These are phyloP conservation scores for Diaporthe capsici DNA, from an alignment of 2,329 filamentous ascomycete genomes.

Conservation along the genomic window DNA sequence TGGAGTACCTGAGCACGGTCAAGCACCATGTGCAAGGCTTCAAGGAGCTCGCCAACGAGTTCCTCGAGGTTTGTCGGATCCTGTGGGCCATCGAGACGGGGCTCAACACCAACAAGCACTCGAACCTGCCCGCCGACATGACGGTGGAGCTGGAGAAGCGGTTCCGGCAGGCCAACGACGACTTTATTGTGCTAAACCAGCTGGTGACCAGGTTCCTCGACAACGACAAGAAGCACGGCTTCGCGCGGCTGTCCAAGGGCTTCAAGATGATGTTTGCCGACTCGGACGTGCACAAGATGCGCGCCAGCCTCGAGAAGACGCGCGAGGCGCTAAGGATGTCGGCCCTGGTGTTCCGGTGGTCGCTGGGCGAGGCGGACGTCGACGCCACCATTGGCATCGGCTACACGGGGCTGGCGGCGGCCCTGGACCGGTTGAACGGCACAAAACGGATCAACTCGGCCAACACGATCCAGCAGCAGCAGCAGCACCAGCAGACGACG, in stretches of 20 bases:
- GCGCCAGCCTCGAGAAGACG: constrained; percentile 68
- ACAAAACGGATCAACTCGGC: constrained; percentile 41
- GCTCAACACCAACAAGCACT: constrained; percentile 63
- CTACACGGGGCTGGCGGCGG: constrained; percentile 76
- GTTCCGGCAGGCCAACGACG: constrained; percentile 71
- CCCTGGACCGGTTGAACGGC: constrained; percentile 65
- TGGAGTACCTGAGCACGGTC: constrained; percentile 73
- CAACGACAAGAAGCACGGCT: constrained; percentile 72
- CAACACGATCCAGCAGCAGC: constrained; percentile 39
- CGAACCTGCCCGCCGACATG: constrained; percentile 72
- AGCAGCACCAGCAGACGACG: no score
- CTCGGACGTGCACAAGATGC: constrained; percentile 73
- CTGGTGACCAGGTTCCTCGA: constrained; percentile 73
- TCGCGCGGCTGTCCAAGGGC: constrained; percentile 72
- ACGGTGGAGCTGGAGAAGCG: constrained; percentile 75
- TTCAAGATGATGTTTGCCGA: constrained; percentile 76
- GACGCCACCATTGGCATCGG: constrained; percentile 75
- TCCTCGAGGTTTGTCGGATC: constrained; percentile 76
- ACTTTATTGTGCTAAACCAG: constrained; percentile 75
- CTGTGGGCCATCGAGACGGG: constrained; percentile 79
- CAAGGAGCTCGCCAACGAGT: constrained; percentile 73
- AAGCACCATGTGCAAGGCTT: constrained; percentile 69
- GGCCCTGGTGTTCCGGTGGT: constrained; percentile 76
- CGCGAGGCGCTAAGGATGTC: constrained; percentile 75
- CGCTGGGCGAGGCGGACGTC: constrained; percentile 69